These are phyloP conservation scores for Botrytis medusae DNA, from an alignment of 2,329 filamentous ascomycete species.

Conservation along the genomic window DNA sequence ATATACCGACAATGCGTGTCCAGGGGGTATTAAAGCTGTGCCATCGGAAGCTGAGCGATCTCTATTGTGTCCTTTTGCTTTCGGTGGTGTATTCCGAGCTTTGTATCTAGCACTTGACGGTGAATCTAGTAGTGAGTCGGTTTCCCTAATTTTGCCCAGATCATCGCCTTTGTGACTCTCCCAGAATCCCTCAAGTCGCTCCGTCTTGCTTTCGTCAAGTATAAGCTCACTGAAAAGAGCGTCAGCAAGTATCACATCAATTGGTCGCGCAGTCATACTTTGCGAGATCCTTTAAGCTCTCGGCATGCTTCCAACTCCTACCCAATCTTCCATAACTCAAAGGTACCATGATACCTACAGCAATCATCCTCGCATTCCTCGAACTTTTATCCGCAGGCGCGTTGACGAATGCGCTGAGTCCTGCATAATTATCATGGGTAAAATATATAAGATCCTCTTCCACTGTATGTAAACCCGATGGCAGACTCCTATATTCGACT, in stretches of 20 bases:
- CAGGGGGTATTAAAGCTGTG: slow-evolving; percentile 55
- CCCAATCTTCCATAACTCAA: slow-evolving; percentile 83
- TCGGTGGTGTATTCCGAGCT: slow-evolving; percentile 37
- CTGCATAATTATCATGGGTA: slow-evolving; percentile 79
- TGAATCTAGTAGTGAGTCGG: slow-evolving; percentile 37
- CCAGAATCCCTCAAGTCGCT: slow-evolving; percentile 79
- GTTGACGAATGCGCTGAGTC: slow-evolving; percentile 89
- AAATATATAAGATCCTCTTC: slow-evolving; percentile 91
- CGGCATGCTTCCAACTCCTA: slow-evolving; percentile 84
- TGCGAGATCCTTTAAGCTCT: slow-evolving; percentile 71
- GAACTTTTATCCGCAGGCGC: slow-evolving; percentile 73
- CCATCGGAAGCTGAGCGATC: slow-evolving; percentile 64
- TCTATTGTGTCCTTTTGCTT: slow-evolving; percentile 49
- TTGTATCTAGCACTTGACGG: slow-evolving; percentile 49
- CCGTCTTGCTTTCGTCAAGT: slow-evolving; percentile 60
- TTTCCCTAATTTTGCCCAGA: slow-evolving; percentile 26
- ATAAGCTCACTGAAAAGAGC: slow-evolving; percentile 54
- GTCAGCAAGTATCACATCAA: slow-evolving; percentile 31
- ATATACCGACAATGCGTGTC: slow-evolving; percentile 69
- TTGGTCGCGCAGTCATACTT: slow-evolving; percentile 48
- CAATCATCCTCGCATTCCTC: slow-evolving; percentile 88
- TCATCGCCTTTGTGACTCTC: slow-evolving; percentile 51
- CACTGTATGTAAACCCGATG: slow-evolving; percentile 88
- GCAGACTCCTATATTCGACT: slow-evolving; percentile 94
- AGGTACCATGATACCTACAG: slow-evolving; percentile 85